Conservation (phyloP, 176 grass and related monocot genomes). For the Aegilops sharonensis region DNA sequence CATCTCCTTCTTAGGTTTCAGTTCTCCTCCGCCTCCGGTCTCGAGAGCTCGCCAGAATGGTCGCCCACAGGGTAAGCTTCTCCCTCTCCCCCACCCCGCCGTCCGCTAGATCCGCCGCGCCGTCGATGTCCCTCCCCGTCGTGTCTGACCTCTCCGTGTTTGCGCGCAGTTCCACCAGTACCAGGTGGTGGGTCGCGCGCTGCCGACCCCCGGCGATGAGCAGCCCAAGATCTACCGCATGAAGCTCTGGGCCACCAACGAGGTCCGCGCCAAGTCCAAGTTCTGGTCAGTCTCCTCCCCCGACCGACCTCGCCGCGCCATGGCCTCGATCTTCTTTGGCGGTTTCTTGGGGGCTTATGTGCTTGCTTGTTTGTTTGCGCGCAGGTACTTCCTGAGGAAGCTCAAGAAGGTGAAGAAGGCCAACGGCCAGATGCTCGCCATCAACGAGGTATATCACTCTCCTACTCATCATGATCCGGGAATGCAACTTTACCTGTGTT, state of each 20-base stretch:
- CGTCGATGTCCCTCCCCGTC: not conserved
- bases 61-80: slow-evolving; percentile 66
- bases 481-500: not conserved
- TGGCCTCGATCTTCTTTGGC: no score
- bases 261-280: slow-evolving; percentile 92
- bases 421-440: slow-evolving; percentile 82
- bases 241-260: slow-evolving; percentile 97
- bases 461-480: not conserved
- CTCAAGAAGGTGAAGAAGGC: slow-evolving; percentile 98
- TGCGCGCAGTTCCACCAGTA: slow-evolving; percentile 89
- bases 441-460: slow-evolving; percentile 60
- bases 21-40: slow-evolving; percentile 28
- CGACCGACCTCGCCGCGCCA: no score
- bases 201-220: slow-evolving; percentile 75
- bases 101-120: not conserved
- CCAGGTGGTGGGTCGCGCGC: slow-evolving; percentile 94
- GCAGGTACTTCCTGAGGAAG: slow-evolving; percentile 96
- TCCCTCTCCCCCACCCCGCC: not conserved
- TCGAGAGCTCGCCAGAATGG: slow-evolving; percentile 51
- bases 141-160: slow-evolving; percentile 9
- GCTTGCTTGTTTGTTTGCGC: not conserved
- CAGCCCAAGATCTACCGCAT: slow-evolving; percentile 95
- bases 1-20: slow-evolving; percentile 30
- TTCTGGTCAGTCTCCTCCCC: slow-evolving; percentile 62
- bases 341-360: not conserved